These are phyloP conservation scores for Aspergillus aculeatus DNA, from an alignment of 2,329 filamentous ascomycete species.

Conservation along the genomic window DNA sequence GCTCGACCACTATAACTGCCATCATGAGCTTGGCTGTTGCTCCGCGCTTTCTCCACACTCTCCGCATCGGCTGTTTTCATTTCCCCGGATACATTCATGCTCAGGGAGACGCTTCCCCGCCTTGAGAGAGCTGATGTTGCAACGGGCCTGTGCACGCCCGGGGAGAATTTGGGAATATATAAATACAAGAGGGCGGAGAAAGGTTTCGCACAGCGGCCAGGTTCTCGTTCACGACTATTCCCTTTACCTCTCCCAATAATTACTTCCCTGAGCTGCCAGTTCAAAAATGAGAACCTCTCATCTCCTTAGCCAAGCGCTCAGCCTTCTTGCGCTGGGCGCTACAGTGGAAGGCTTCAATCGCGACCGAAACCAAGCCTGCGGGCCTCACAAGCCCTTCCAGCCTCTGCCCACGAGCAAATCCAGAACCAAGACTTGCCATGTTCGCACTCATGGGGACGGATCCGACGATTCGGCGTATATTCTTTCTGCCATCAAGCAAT, in stretches of 20 bases:
- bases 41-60: background rate
- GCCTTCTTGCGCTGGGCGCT: conserved; percentile 22
- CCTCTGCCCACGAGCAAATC: conserved; percentile 27
- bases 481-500: conserved; percentile 55
- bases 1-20: background rate
- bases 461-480: conserved; percentile 54
- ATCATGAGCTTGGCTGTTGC: background rate
- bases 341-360: conserved; percentile 20
- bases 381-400: conserved; percentile 30
- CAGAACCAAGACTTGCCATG: conserved; percentile 31
- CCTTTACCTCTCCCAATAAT: background rate
- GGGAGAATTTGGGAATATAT: background rate
- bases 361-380: conserved; percentile 26
- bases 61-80: background rate
- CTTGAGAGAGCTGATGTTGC: background rate
- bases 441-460: conserved; percentile 28
- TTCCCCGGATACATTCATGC: conserved; percentile 1
- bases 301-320: conserved; percentile 22
- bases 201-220: background rate
- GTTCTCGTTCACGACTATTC: background rate
- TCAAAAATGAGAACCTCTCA: conserved; percentile 27
- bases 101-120: background rate
- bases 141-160: background rate
- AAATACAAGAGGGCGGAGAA: background rate
- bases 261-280: background rate